Evolutionary conservation across 1,284 basidiomycete genomes (phyloP).

Genomic region (Cutaneotrichosporon mucoides): DNA sequence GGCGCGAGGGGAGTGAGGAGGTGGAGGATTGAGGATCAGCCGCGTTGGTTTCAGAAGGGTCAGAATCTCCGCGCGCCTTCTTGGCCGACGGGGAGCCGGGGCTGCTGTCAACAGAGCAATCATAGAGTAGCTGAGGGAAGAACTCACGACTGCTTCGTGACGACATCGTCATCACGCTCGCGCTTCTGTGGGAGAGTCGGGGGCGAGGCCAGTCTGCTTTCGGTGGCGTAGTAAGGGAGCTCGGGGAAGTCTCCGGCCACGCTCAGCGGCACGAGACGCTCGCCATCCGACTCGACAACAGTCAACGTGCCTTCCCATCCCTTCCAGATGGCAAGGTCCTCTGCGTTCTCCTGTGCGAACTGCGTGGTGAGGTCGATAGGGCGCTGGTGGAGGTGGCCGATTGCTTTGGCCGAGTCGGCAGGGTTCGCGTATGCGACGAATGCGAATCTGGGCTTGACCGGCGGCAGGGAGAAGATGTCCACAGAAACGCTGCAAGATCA

Average conservation of each 20-base stretch:
- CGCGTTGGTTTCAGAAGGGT: slow-evolving; percentile 10
- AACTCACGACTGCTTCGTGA: no score
- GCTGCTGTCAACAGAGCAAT: no score
- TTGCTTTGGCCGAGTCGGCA: slow-evolving; percentile 24
- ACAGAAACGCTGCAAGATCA: slow-evolving; percentile 41
- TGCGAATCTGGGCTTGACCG: slow-evolving; percentile 41
- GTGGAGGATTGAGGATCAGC: neutral
- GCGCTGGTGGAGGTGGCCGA: slow-evolving; percentile 31
- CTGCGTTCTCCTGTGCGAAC: slow-evolving; percentile 30
- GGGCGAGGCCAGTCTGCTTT: neutral
- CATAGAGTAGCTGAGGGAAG: no score
- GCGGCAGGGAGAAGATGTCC: slow-evolving; percentile 47
- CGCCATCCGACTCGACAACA: slow-evolving; percentile 36
- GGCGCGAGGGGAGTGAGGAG: neutral
- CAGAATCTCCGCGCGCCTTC: slow-evolving; percentile 9
- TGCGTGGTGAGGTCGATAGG: slow-evolving; percentile 31
- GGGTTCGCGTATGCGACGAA: slow-evolving; percentile 41
- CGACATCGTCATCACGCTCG: slow-evolving; percentile 3
- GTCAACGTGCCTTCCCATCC: slow-evolving; percentile 35
- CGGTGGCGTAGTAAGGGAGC: slow-evolving; percentile 38
- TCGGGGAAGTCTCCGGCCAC: slow-evolving; percentile 34
- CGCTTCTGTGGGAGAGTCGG: slow-evolving; percentile 9
- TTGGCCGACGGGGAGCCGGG: no score
- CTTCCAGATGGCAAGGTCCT: slow-evolving; percentile 39
- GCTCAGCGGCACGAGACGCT: slow-evolving; percentile 35